Evolutionary conservation across 2,329 filamentous ascomycete genomes (phyloP).

Genomic region (Aspergillus pseudoterreus): DNA sequence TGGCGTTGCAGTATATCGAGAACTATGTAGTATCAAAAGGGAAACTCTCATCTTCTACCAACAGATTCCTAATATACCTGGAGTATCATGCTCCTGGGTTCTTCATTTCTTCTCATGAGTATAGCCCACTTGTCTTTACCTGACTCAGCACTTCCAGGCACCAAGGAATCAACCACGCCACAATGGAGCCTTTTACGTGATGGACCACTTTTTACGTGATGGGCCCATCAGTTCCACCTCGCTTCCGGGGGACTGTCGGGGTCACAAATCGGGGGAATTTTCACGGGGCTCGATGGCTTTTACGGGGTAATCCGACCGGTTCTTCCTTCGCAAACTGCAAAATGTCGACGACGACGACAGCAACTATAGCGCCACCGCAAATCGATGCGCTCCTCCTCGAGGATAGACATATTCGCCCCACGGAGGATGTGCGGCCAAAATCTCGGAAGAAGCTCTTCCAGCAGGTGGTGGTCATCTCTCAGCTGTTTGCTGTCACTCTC

Average conservation of each 20-base stretch:
- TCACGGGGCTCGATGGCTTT: neutral
- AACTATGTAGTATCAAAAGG: too few species aligned
- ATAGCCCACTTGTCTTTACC: too few species aligned
- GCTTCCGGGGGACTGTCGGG: neutral
- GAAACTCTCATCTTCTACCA: too few species aligned
- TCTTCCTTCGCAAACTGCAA: neutral
- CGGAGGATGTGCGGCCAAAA: neutral
- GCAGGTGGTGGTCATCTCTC: slow-evolving; percentile 10
- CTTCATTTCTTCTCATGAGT: too few species aligned
- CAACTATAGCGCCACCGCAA: neutral
- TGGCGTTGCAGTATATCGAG: too few species aligned
- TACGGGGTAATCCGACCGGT: neutral
- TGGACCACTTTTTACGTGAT: neutral
- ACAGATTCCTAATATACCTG: too few species aligned
- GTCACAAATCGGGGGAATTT: neutral
- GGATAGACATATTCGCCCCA: neutral
- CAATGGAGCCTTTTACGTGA: too few species aligned
- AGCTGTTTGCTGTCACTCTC: slow-evolving; percentile 21
- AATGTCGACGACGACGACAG: neutral
- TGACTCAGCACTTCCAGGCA: too few species aligned
- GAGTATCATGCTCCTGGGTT: too few species aligned
- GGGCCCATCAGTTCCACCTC: neutral
- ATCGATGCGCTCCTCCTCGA: neutral
- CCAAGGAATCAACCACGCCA: too few species aligned
- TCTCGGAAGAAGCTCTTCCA: slow-evolving; percentile 4